Base-by-base conservation (phyloP, 805 yeast genomes). In the Wickerhamomyces chambardii region DNA sequence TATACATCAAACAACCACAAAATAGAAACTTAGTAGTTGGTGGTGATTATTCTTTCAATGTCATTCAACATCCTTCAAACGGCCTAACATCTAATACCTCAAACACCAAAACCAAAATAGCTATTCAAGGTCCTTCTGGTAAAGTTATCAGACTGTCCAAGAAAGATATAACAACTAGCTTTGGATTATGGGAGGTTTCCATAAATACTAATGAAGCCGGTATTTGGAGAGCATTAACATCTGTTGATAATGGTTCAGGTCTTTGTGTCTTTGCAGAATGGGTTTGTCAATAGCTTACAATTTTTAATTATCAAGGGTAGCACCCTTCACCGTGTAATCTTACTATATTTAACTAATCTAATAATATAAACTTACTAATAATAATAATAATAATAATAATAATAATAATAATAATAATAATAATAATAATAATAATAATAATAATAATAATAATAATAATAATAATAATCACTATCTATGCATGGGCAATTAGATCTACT, bases 201-300 rank as follows among this genome's bases (percentile, higher is more conserved):
- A 61, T 82, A 17, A 70, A 71, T 38, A 65, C 85, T 37, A 70
- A 68, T 41, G 96, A 89, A 51, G 54, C 60, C 1, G 98, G 98
- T 3, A 54, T 69, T 15, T 92, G 95, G 85, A 70, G 89, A 38
- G 90, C 86, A 2, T 68, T 89, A 32, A 85, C 85, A 0, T 73
- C 82, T 28, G 80, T 85, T 9, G 90, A 85, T 42, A 73, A 78
- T 29, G 84, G 84, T 4, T 68, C 69, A 36, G 78, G 86, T 36
- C 84, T 95, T 85, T 81, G 86, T 48, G 85, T 84, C 4, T 86
- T 84, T 59, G 87, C 95, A 12, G 95, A 87, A 56, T 90, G 98
- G 98, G 63, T 64, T 24, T 81, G 90, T 55, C 55, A 61, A 15
- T 58, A 44, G 36, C n/a, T n/a, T n/a, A n/a, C n/a, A n/a, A n/a